These are phyloP conservation scores for Candida vartiovaarae DNA, from an alignment of 805 yeast genomes.

Conservation along the genomic window DNA sequence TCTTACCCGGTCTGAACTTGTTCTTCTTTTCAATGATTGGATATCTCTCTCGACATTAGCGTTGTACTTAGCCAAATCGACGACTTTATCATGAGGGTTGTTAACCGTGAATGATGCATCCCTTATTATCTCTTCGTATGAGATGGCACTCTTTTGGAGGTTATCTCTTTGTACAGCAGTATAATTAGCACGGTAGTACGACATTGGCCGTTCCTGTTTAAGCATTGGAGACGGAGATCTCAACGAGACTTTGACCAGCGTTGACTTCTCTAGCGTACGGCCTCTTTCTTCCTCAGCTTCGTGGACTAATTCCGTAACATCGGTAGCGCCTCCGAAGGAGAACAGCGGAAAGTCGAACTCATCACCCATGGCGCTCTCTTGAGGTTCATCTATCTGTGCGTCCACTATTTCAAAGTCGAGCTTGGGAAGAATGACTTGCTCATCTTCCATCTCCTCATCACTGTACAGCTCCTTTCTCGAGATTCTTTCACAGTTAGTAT, in stretches of 20 bases:
- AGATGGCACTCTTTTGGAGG: conserved; percentile 11
- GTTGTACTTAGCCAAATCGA: conserved; percentile 15
- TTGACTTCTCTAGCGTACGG: conserved; percentile 5
- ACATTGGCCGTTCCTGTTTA: conserved; percentile 18
- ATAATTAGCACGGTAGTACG: conserved; percentile 16
- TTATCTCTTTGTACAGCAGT: conserved; percentile 4
- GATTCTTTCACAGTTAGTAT: too few species aligned
- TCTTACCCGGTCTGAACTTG: conserved; percentile 22
- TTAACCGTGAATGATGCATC: neutral
- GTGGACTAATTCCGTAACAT: neutral
- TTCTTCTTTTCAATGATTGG: conserved; percentile 3
- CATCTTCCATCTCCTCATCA: conserved; percentile 9
- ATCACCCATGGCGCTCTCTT: conserved; percentile 1
- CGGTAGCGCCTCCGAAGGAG: conserved; percentile 16
- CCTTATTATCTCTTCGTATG: conserved; percentile 13
- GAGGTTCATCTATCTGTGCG: neutral
- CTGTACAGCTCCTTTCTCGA: conserved; percentile 20
- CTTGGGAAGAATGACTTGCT: conserved; percentile 17
- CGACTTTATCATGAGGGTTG: conserved; percentile 7
- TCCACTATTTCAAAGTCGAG: conserved; percentile 23
- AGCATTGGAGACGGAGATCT: conserved; percentile 20
- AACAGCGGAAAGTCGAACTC: conserved; percentile 24
- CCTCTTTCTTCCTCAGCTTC: conserved; percentile 11
- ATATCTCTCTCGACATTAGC: conserved; percentile 9
- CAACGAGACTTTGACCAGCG: conserved; percentile 13